Base-by-base conservation (phyloP, 202 grass and related monocot species). In the Musa balbisiana region DNA sequence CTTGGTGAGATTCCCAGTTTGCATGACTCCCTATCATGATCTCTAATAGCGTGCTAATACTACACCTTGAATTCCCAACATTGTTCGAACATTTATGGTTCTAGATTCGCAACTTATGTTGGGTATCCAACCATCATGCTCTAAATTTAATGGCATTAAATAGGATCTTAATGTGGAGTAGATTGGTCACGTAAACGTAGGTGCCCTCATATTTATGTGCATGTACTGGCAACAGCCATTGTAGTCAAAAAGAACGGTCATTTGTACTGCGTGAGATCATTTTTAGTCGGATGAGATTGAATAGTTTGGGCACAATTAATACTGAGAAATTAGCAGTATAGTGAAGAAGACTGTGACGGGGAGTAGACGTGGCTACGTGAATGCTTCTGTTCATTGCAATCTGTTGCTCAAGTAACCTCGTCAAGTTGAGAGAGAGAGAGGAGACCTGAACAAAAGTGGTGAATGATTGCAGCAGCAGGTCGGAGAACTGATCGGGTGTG, bases 381-480 rank as follows among this genome's bases (percentile, higher is more conserved):
- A 60, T 60, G 3, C 56, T 19, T n/a, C 56, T n/a, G 17, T 60
- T 60, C 8, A 60, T 43, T 60, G 56, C 56, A 15, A 0, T 60
- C 56, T n/a, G 17, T 60, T 60, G 3, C 17, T 60, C 2, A 43
- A n/a, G 15, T 60, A 16, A 3, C 16, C 17, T 4, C 17, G n/a
- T 60, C 2, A 1, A 60, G 56, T 21, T 60, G 15, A n/a, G 3
- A 43, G 17, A 60, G 17, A 60, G 20, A 12, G 51, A 55, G 16
- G 3, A 52, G 12, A 98, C 95, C 90, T 98, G 84, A 76, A 88
- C 9, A 77, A 94, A 92, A 73, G 81, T 33, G 19, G 86, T 83
- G 83, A 91, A 98, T 0, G 88, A 88, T 74, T 88, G 87, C 64
- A 91, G 76, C 69, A 98, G 88, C 63, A 80, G 59, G 79, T 90